Evolutionary conservation across 2,329 filamentous ascomycete species (phyloP).

Genomic region (Colletotrichum lentis): DNA sequence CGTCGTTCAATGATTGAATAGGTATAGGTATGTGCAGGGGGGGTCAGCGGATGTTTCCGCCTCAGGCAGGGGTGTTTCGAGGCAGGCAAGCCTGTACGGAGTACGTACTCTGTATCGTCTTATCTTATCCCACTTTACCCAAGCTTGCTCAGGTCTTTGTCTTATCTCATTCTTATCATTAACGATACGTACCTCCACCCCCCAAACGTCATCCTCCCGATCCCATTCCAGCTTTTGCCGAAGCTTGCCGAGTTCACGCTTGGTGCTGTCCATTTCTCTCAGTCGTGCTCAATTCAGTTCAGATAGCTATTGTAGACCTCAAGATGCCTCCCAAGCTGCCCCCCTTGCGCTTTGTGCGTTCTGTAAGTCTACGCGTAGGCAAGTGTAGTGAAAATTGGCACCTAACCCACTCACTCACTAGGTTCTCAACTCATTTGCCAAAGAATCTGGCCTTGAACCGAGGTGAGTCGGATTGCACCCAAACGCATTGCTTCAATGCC

Average conservation of each 20-base stretch:
- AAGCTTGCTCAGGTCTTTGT: background rate
- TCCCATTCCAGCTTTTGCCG: constrained; percentile 22
- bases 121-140: constrained; percentile 1
- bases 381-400: background rate
- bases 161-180: constrained; percentile 7
- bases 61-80: constrained; percentile 16
- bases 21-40: constrained; percentile 5
- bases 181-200: background rate
- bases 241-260: constrained; percentile 23
- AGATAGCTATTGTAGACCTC: background rate
- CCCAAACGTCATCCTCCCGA: constrained; percentile 18
- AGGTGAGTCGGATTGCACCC: constrained; percentile 65
- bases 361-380: constrained; percentile 55
- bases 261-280: background rate
- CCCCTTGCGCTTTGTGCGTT: constrained; percentile 54
- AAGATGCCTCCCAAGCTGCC: constrained; percentile 36
- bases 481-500: background rate
- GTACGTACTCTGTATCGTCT: background rate
- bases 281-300: background rate
- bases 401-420: constrained; percentile 49
- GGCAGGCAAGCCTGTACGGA: background rate
- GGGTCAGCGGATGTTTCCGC: constrained; percentile 31
- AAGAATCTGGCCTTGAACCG: constrained; percentile 86
- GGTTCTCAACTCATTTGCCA: constrained; percentile 87
- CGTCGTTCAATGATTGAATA: constrained; percentile 24